phyloP scores from a whole-genome alignment of 805 yeast species.

The Yarrowia yakushimensis region DNA sequence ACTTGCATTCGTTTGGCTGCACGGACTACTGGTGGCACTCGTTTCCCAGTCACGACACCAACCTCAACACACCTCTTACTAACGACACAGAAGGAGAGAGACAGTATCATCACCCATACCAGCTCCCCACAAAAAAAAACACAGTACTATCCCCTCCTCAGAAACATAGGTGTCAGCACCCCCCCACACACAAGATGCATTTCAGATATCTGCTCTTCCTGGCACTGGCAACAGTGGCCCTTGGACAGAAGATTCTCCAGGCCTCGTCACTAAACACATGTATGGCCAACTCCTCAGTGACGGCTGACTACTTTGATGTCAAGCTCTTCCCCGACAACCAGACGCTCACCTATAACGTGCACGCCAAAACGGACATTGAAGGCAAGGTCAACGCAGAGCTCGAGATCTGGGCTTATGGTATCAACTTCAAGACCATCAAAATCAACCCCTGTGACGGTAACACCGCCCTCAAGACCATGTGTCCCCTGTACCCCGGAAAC shows the following conservation, averaged over 20 bases:
- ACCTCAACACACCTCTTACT: neutral
- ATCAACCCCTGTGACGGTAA: conserved; percentile 60
- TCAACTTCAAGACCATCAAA: conserved; percentile 54
- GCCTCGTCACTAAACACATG: conserved; percentile 86
- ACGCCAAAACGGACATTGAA: conserved; percentile 62
- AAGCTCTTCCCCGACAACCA: conserved; percentile 67
- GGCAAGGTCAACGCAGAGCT: conserved; percentile 67
- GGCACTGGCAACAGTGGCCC: conserved; percentile 9
- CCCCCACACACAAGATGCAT: neutral
- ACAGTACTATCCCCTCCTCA: neutral
- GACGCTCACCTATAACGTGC: conserved; percentile 64
- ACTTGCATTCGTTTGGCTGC: conserved; percentile 14
- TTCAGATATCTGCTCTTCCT: conserved; percentile 17
- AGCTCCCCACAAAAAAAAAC: neutral
- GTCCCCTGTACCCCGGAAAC: conserved; percentile 81
- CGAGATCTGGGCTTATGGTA: conserved; percentile 82
- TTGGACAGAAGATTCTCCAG: conserved; percentile 34
- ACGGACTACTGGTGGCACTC: conserved; percentile 2
- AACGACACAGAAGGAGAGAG: neutral
- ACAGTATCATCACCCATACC: neutral
- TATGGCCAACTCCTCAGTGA: conserved; percentile 68
- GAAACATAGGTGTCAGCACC: neutral
- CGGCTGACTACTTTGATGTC: conserved; percentile 73
- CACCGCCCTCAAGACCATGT: conserved; percentile 70
- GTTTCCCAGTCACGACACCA: conserved; percentile 6